Base-by-base conservation (phyloP, 1,284 basidiomycete species). In the Apiotrichum domesticum region DNA sequence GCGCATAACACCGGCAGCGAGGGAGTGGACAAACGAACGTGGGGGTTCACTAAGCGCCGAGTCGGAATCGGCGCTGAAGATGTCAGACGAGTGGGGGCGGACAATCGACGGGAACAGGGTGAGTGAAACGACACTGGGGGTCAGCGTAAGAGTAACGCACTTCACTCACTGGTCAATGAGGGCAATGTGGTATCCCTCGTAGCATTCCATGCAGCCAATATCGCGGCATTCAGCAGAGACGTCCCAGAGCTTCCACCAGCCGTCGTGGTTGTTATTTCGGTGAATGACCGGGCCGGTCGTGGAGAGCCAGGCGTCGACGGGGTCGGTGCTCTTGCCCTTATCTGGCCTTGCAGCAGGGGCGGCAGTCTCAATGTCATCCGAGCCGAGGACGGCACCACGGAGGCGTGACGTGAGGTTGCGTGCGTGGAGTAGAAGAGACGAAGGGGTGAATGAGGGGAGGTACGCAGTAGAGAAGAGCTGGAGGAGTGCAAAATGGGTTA, bases 131-230 rank as follows among this genome's bases (percentile, higher is more conserved):
- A 70, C 67, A 15, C 73, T 75, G 57, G 2, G 14, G 8, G 60
- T 63, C 11, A 51, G 54, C n/a, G 6, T 7, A 6, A 9, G 4
- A 11, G 11, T n/a, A 13, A 2, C 7, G 15, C 14, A 35, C 3
- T 6, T 49, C 34, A 65, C 72, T 46, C 56, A 75, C 73, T 76
- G 75, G 48, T 76, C 73, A 34, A 76, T 73, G 54, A 74, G 57
- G 8, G 71, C 73, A 9, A 72, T 51, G 51, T 72, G 70, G 55
- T 69, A 69, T 9, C 74, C 74, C 51, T 74, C 71, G 62, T 72
- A 74, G 51, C 72, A 74, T 53, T 77, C 74, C 70, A 75, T 71
- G 44, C 65, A 69, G 13, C 74, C 74, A 47, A 77, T 67, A 55
- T 75, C 74, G 14, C 55, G 59, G 56, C 72, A 75, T 42, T 74